Percentiles rank a stretch among this genome's conserved stretches.
Conservation (phyloP, 192 early-diverging fungal genomes). For the Backusella liffmaniae region DNA sequence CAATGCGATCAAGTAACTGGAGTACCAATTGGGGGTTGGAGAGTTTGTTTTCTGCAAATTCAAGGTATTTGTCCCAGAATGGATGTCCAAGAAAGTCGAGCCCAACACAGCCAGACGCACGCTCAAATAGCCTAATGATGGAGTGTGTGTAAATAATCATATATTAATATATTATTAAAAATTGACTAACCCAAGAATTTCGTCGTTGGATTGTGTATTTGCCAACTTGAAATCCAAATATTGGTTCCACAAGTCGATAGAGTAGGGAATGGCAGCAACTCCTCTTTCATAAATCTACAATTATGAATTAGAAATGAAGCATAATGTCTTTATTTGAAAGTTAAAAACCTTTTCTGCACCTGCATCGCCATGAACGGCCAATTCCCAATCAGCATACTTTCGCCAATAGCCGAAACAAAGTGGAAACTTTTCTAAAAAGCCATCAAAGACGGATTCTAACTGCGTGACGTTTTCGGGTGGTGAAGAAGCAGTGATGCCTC, state of each 20-base stretch:
- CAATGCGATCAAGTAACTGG: conserved; percentile 61
- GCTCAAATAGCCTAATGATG: conserved; percentile 58
- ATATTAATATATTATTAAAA: neutral
- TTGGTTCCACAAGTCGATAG: conserved; percentile 73
- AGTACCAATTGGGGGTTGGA: conserved; percentile 39
- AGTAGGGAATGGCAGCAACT: conserved; percentile 63
- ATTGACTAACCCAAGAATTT: conserved; percentile 55
- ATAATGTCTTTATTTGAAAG: too few relatives aligned
- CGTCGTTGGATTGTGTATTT: conserved; percentile 50
- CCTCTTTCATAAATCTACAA: conserved; percentile 71
- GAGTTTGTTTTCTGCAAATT: conserved; percentile 50
- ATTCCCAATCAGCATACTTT: conserved; percentile 69
- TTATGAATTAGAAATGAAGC: neutral
- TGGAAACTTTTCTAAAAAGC: conserved; percentile 68
- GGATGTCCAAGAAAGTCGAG: conserved; percentile 68
- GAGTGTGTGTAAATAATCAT: neutral
- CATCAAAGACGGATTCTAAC: conserved; percentile 59
- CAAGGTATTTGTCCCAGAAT: conserved; percentile 61
- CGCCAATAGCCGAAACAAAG: conserved; percentile 82
- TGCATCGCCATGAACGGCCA: conserved; percentile 48
- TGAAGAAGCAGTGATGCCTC: conserved; percentile 49
- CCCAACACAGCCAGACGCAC: conserved; percentile 61
- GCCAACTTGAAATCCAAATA: conserved; percentile 66
- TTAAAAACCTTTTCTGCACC: conserved; percentile 60
- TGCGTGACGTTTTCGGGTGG: conserved; percentile 45